These are phyloP conservation scores for Yarrowia sp. DNA, from an alignment of 805 yeast genomes.

Conservation along the genomic window DNA sequence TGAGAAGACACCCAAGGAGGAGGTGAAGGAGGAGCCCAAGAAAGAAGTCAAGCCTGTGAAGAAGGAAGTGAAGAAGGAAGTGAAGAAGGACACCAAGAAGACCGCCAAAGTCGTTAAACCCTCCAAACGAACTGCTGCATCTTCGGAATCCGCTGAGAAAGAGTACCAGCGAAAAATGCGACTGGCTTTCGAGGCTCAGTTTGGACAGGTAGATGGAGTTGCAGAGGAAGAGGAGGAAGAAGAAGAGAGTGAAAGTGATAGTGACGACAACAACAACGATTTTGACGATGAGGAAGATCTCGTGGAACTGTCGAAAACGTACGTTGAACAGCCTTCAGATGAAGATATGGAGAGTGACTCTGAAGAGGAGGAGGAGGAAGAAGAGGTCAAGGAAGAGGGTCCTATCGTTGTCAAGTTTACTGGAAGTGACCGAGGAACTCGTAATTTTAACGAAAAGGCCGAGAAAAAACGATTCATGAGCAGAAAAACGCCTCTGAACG, in stretches of 20 bases:
- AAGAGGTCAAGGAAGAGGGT: constrained; percentile 1
- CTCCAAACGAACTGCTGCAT: not conserved
- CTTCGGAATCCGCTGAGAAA: constrained; percentile 28
- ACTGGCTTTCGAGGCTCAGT: constrained; percentile 41
- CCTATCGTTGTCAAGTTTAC: constrained; percentile 40
- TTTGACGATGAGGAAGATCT: constrained; percentile 32
- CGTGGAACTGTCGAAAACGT: constrained; percentile 14
- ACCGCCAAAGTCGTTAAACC: not conserved
- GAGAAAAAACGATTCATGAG: constrained; percentile 38
- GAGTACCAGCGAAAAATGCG: constrained; percentile 31
- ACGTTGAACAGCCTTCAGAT: constrained; percentile 32
- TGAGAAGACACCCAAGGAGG: not conserved
- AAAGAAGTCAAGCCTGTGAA: not conserved
- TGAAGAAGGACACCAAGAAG: not conserved
- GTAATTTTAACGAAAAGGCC: constrained; percentile 29
- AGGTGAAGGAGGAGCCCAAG: not conserved
- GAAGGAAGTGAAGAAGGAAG: not conserved
- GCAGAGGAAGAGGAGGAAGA: constrained; percentile 16
- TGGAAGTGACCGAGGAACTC: constrained; percentile 35
- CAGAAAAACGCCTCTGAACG: constrained; percentile 21
- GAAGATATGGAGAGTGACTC: constrained; percentile 27
- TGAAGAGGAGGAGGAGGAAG: not conserved
- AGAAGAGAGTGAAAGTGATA: constrained; percentile 6
- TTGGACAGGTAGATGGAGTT: constrained; percentile 31
- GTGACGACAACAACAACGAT: constrained; percentile 31